Percentiles rank a stretch among this genome's conserved stretches.
Evolutionary conservation across 805 yeast genomes (phyloP).

Genomic region (Nakazawaea molendinolei): DNA sequence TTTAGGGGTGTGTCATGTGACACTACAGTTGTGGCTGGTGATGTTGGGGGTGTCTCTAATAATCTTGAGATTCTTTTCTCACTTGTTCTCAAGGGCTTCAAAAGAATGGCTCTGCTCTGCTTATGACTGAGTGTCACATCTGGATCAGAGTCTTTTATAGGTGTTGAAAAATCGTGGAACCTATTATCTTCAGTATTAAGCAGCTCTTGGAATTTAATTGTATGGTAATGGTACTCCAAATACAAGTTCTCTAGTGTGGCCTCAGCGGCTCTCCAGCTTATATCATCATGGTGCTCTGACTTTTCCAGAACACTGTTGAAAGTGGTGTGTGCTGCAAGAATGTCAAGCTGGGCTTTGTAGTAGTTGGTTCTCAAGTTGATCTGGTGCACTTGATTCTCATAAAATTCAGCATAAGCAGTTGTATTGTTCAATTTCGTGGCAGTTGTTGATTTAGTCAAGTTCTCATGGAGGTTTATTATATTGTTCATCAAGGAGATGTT

Average conservation of each 20-base stretch:
- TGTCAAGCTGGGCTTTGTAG: constrained; percentile 26
- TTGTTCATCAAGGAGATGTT: constrained; percentile 10
- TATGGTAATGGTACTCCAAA: constrained; percentile 31
- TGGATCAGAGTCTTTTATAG: not conserved
- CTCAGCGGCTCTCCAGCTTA: constrained; percentile 38
- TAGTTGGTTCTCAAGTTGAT: constrained; percentile 26
- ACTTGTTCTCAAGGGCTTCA: constrained; percentile 10
- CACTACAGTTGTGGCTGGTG: not conserved
- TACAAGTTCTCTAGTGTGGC: constrained; percentile 38
- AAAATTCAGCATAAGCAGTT: not conserved
- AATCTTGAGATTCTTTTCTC: constrained; percentile 7
- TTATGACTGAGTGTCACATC: not conserved
- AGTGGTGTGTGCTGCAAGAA: constrained; percentile 18
- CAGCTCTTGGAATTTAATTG: constrained; percentile 12
- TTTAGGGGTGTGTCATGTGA: too few species aligned
- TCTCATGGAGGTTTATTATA: constrained; percentile 8
- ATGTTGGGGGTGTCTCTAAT: not conserved
- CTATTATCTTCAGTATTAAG: not conserved
- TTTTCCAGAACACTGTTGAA: constrained; percentile 13
- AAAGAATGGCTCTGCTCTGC: constrained; percentile 8
- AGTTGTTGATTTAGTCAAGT: not conserved
- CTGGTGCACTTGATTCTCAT: constrained; percentile 13
- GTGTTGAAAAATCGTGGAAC: not conserved
- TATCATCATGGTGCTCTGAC: constrained; percentile 22
- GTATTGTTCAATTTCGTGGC: not conserved